phyloP scores from a whole-genome alignment of 495 filamentous ascomycete species.

The Penicillium longicatenatum region DNA sequence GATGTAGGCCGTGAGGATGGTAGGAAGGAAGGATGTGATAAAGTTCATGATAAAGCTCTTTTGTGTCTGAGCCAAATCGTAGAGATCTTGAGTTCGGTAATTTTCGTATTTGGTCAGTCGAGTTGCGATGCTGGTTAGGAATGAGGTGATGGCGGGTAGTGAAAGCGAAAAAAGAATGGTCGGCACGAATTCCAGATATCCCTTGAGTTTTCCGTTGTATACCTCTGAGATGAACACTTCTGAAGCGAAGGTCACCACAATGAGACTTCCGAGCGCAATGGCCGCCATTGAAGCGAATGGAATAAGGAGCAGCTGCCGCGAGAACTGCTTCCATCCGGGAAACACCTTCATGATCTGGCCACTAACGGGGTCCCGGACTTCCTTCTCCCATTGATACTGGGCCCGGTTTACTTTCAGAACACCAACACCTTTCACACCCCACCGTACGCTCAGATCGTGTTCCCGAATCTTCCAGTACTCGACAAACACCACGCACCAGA shows the following conservation, averaged over 20 bases:
- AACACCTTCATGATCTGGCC: conserved; percentile 77
- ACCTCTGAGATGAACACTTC: conserved; percentile 94
- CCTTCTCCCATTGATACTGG: conserved; percentile 76
- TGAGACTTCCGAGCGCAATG: conserved; percentile 73
- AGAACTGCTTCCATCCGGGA: conserved; percentile 71
- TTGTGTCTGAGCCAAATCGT: conserved; percentile 77
- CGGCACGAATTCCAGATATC: conserved; percentile 79
- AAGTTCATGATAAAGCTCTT: conserved; percentile 97
- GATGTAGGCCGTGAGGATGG: conserved; percentile 91
- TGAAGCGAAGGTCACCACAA: conserved; percentile 80
- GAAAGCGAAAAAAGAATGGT: conserved; percentile 77
- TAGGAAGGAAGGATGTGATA: conserved; percentile 89
- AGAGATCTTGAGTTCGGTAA: conserved; percentile 80
- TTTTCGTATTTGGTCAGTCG: conserved; percentile 84
- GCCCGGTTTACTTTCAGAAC: conserved; percentile 75
- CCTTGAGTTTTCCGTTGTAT: conserved; percentile 84
- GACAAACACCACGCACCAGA: conserved; percentile 88
- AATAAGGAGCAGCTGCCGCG: conserved; percentile 76
- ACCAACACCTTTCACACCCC: conserved; percentile 85
- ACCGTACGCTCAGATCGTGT: conserved; percentile 83
- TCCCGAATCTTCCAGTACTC: conserved; percentile 98
- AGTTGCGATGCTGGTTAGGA: conserved; percentile 75
- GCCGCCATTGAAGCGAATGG: conserved; percentile 81
- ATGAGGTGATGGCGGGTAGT: conserved; percentile 70
- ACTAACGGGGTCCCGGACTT: conserved; percentile 76